Conservation (phyloP, 768 basidiomycete genomes). For the Mycena filopes region DNA sequence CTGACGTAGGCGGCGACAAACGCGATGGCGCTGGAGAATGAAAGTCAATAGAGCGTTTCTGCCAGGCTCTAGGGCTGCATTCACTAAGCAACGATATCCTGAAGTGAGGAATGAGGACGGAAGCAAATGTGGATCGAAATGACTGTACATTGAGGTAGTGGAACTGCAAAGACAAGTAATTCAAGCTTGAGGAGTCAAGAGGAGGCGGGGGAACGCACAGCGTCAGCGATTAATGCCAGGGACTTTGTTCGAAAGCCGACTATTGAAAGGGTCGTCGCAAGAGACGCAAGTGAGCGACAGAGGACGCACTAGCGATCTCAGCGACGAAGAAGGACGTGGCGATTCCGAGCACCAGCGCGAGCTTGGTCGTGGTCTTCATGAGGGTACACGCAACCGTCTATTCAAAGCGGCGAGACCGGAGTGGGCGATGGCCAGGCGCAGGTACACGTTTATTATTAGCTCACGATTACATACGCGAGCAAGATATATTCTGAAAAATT, state of each 20-base stretch:
- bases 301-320: slow-evolving; percentile 56
- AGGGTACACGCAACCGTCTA: too few relatives aligned
- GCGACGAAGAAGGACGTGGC: slow-evolving; percentile 60
- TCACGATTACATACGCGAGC: too few relatives aligned
- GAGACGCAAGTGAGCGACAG: background rate
- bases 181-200: slow-evolving; percentile 1
- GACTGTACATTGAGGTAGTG: slow-evolving; percentile 63
- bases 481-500: too few relatives aligned
- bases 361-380: slow-evolving; percentile 61
- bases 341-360: slow-evolving; percentile 58
- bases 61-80: slow-evolving; percentile 18
- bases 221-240: slow-evolving; percentile 66
- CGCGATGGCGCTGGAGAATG: slow-evolving; percentile 51
- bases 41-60: background rate
- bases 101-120: slow-evolving; percentile 15
- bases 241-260: slow-evolving; percentile 68
- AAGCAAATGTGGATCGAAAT: slow-evolving; percentile 12
- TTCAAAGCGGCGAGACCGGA: background rate
- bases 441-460: background rate
- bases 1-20: slow-evolving; percentile 58
- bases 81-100: slow-evolving; percentile 63
- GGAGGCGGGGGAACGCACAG: slow-evolving; percentile 47
- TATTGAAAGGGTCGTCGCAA: slow-evolving; percentile 27
- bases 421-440: background rate
- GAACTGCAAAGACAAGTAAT: slow-evolving; percentile 49